A percentile compares a stretch with the other conserved stretches of the same genome.
These are phyloP conservation scores for Kodamaea jinghongensis DNA, from an alignment of 805 yeast species.

Conservation along the genomic window DNA sequence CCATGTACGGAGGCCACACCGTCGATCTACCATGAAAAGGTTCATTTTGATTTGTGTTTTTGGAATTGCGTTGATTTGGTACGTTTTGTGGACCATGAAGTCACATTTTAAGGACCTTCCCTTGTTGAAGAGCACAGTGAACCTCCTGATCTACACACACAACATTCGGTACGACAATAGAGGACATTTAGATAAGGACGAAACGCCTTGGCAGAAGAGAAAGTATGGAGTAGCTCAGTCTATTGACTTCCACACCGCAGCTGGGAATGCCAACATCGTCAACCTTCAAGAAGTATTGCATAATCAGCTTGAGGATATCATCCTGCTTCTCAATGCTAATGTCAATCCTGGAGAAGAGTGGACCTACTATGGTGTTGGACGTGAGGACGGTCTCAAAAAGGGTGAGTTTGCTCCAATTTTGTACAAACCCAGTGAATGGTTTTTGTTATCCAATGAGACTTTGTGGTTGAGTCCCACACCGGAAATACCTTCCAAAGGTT, in stretches of 20 bases:
- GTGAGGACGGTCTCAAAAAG: constrained; percentile 27
- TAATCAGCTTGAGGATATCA: constrained; percentile 33
- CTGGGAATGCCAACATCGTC: constrained; percentile 33
- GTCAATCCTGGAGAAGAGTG: constrained; percentile 23
- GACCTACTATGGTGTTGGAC: constrained; percentile 38
- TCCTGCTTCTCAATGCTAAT: constrained; percentile 24
- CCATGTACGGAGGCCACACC: no score
- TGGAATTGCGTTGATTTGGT: not conserved
- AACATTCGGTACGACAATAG: constrained; percentile 46
- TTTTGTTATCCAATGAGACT: constrained; percentile 27
- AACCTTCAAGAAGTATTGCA: constrained; percentile 40
- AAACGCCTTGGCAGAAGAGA: constrained; percentile 46
- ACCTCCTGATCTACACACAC: constrained; percentile 36
- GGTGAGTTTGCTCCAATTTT: constrained; percentile 41
- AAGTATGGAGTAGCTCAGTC: constrained; percentile 35
- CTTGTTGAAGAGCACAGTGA: constrained; percentile 5
- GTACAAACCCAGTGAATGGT: constrained; percentile 31
- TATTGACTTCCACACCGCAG: constrained; percentile 33
- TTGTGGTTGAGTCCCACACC: constrained; percentile 44
- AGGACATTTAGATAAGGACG: constrained; percentile 31
- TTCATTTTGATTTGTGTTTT: no score
- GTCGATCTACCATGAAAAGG: no score
- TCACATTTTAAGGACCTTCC: not conserved
- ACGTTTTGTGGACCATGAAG: not conserved
- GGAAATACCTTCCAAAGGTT: constrained; percentile 35